phyloP scores from a whole-genome alignment of 331 rosid species.

The Acacia concinna region DNA sequence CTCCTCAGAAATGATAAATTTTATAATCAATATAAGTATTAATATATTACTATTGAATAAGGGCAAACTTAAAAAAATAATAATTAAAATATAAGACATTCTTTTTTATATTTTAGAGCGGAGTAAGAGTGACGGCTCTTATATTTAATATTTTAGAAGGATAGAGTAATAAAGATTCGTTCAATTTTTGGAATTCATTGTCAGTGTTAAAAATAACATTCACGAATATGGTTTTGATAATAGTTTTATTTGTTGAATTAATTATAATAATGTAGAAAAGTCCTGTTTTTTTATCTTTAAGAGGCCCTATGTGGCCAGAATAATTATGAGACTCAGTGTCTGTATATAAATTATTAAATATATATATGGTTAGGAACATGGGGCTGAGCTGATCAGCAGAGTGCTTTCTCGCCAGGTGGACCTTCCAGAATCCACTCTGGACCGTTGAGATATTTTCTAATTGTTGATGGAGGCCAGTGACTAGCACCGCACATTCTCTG shows the following conservation, averaged over 20 bases:
- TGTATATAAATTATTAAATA: background rate
- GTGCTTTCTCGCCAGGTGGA: slow-evolving; percentile 36
- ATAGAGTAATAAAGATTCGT: too few species aligned
- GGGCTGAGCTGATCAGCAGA: background rate
- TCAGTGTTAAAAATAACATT: too few species aligned
- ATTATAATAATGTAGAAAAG: background rate
- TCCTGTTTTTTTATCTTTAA: background rate
- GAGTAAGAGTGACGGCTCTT: too few species aligned
- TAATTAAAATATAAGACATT: too few species aligned
- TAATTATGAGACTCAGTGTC: background rate
- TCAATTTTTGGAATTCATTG: too few species aligned
- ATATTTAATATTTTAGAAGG: too few species aligned
- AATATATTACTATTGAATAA: too few species aligned
- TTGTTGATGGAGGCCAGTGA: background rate
- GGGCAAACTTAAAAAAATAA: too few species aligned
- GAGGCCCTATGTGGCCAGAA: background rate
- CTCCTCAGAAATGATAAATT: too few species aligned
- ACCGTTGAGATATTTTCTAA: slow-evolving; percentile 14
- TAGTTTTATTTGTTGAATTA: background rate
- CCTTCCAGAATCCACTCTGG: background rate
- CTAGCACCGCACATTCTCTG: slow-evolving; percentile 16
- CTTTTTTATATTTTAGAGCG: too few species aligned
- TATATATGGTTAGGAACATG: background rate
- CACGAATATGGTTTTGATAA: background rate
- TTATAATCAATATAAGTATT: too few species aligned